Base-by-base conservation (phyloP, 2,329 filamentous ascomycete genomes). In the Aspergillus persii region DNA sequence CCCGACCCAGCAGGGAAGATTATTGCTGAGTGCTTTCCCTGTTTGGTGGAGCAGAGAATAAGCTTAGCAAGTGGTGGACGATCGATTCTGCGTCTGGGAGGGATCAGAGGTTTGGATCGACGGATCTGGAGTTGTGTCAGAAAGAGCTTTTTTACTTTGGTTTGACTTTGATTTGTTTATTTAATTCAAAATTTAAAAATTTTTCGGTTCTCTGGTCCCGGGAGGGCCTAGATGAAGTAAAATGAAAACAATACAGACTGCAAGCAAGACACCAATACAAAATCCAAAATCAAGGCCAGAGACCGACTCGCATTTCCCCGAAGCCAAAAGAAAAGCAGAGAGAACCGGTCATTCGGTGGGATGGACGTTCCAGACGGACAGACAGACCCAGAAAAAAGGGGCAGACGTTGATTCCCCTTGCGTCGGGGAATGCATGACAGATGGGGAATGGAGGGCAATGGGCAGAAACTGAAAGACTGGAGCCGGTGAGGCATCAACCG, bases 11-110 rank as follows among this genome's bases (percentile, higher is more conserved):
- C 57, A 55, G 54, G 59, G 55, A 56, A 58, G 18, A 31, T 18
- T 54, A 31, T 18, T 54, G 50, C 54, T 61, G 51, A 33, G 15
- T 54, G 53, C 60, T 54, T 62, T 60, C 53, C 63, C 59, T 63
- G 54, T 60, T 58, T 61, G 59, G 64, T 64, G 64, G 62, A 65
- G 57, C 52, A 56, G 39, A 51, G 61, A 61, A 61, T 66, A 66
- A 66, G 62, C 63, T 66, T 66, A 64, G 63, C 61, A 58, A 55
- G 51, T 50, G 61, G 30, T 56, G 56, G 61, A 50, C 58, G 63
- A 65, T 61, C 54, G 52, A 44, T 53, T 44, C 39, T 55, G 49
- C 49, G 55, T 47, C 53, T 53, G 50, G 51, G 51, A 26, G 54
- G 31, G 51, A 60, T 52, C 50, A 46, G 47, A 52, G 57, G 36